Conservation (phyloP, 2,329 filamentous ascomycete genomes). For the Fusarium agapanthi region DNA sequence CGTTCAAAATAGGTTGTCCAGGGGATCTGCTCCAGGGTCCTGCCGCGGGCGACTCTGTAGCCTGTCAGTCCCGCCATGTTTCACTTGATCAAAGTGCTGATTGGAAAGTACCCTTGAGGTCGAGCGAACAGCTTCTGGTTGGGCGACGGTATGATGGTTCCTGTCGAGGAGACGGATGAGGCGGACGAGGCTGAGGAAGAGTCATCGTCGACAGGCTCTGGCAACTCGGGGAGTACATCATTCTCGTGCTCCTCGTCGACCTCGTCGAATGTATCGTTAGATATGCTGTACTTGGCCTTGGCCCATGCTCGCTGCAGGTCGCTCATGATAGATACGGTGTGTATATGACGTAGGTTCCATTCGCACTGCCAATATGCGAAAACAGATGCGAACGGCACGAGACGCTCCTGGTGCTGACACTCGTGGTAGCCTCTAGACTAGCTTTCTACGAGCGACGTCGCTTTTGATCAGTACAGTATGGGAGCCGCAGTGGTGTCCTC, state of each 20-base stretch:
- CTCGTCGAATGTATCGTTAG: slow-evolving; percentile 60
- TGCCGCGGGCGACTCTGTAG: slow-evolving; percentile 58
- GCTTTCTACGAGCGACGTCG: neutral
- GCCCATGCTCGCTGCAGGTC: slow-evolving; percentile 82
- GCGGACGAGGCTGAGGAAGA: slow-evolving; percentile 78
- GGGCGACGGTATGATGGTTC: slow-evolving; percentile 85
- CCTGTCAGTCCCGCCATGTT: slow-evolving; percentile 38
- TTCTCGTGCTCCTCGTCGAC: slow-evolving; percentile 61
- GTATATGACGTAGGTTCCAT: slow-evolving; percentile 31
- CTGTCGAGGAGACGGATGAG: slow-evolving; percentile 89
- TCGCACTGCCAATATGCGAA: slow-evolving; percentile 12
- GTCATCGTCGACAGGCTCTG: slow-evolving; percentile 64
- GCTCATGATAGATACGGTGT: slow-evolving; percentile 67
- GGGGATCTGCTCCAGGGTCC: slow-evolving; percentile 71
- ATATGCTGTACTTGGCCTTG: slow-evolving; percentile 74
- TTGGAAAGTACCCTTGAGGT: slow-evolving; percentile 65
- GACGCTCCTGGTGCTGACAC: slow-evolving; percentile 7
- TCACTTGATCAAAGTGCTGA: slow-evolving; percentile 2
- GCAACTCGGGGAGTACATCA: slow-evolving; percentile 57
- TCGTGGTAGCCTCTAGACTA: neutral
- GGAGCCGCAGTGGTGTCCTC: neutral
- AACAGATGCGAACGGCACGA: neutral
- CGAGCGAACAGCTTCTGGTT: slow-evolving; percentile 78
- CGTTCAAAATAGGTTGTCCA: slow-evolving; percentile 94
- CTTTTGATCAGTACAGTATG: slow-evolving; percentile 6